phyloP scores from a whole-genome alignment of 306 rosid genomes.

The Cicer cuneatum region DNA sequence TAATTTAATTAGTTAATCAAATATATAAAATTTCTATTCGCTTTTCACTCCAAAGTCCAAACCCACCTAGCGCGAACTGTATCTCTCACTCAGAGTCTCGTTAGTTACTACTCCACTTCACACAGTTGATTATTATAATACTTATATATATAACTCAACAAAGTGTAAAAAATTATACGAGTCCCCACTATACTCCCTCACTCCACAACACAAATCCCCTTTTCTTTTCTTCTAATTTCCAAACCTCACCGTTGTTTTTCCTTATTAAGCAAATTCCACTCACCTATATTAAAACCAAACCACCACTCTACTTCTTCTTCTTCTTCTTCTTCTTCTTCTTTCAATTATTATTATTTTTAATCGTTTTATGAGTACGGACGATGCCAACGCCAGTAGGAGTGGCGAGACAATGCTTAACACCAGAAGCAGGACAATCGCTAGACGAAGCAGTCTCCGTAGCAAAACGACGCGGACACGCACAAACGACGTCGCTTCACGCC shows the following conservation, averaged over 20 bases:
- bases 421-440: constrained; percentile 78
- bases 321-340: too few relatives aligned
- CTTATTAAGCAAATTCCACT: background rate
- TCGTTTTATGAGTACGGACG: constrained; percentile 32
- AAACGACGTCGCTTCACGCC: constrained; percentile 92
- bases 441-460: constrained; percentile 95
- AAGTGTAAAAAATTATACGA: constrained; percentile 29
- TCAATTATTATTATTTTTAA: too few relatives aligned
- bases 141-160: constrained; percentile 22
- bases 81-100: background rate
- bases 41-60: too few relatives aligned
- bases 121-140: constrained; percentile 13
- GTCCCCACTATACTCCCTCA: constrained; percentile 30
- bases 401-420: constrained; percentile 90
- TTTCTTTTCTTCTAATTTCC: background rate
- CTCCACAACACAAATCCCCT: constrained; percentile 34
- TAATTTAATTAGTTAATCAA: background rate
- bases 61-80: background rate
- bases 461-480: constrained; percentile 86
- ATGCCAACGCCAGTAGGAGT: constrained; percentile 90
- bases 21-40: background rate
- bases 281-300: background rate
- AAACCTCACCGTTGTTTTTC: background rate
- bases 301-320: too few relatives aligned
- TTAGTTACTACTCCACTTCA: background rate